phyloP scores from a whole-genome alignment of 345 rosid genomes.

The Eucalyptus viminalis region DNA sequence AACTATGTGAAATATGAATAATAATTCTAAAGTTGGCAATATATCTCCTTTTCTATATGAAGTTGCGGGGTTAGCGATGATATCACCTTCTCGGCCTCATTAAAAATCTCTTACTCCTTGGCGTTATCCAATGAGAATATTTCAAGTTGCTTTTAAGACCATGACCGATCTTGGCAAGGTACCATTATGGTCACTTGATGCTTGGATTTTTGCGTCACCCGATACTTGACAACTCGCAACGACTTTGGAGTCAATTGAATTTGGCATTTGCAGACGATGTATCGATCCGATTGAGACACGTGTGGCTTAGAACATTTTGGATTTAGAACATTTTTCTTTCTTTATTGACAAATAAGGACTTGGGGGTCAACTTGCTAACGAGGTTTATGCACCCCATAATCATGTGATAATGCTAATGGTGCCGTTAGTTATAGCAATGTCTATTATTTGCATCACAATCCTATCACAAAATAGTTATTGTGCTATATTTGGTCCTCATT shows the following conservation, averaged over 20 bases:
- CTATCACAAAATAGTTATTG: not conserved
- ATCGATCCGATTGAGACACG: not conserved
- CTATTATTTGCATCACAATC: not conserved
- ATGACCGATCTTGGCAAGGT: not conserved
- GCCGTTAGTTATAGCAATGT: not conserved
- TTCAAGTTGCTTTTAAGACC: not conserved
- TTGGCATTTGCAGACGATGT: not conserved
- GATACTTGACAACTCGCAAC: not conserved
- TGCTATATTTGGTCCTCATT: not conserved
- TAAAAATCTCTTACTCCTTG: too few relatives aligned
- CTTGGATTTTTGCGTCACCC: not conserved
- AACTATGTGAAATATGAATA: too few relatives aligned
- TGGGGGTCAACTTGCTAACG: not conserved
- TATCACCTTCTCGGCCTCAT: too few relatives aligned
- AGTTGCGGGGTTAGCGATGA: too few relatives aligned
- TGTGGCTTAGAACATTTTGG: not conserved
- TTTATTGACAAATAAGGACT: not conserved
- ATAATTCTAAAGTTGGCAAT: too few relatives aligned
- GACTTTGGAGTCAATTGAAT: not conserved
- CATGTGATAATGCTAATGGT: not conserved
- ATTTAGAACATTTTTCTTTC: not conserved
- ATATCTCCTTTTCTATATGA: too few relatives aligned
- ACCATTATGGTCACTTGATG: not conserved
- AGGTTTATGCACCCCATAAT: not conserved
- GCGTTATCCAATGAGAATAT: too few relatives aligned